These are phyloP conservation scores for Alternaria consortialis DNA, from an alignment of 2,329 filamentous ascomycete genomes.

Conservation along the genomic window DNA sequence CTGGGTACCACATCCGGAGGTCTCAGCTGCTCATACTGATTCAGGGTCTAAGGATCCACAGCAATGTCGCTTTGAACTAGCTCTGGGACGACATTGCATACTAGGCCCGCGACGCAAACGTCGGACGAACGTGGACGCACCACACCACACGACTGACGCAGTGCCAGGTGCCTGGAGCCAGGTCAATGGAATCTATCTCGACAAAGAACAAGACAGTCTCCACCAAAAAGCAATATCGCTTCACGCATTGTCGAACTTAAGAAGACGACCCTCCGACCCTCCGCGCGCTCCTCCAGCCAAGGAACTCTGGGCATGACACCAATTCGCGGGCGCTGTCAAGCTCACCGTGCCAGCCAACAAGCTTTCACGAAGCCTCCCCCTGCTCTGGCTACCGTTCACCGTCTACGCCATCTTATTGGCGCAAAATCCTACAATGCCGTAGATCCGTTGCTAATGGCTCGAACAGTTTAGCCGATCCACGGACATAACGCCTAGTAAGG, in stretches of 20 bases:
- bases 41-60: neutral
- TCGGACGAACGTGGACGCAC: neutral
- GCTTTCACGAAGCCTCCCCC: neutral
- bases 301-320: neutral
- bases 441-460: neutral
- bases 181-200: constrained; percentile 2
- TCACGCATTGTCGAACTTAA: neutral
- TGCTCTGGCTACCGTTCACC: neutral
- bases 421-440: neutral
- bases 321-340: neutral
- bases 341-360: neutral
- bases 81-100: neutral
- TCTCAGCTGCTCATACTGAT: neutral
- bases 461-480: neutral
- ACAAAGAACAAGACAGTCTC: neutral
- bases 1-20: neutral
- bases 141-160: neutral
- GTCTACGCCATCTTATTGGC: neutral
- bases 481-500: neutral
- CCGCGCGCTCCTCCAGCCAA: constrained; percentile 2
- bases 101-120: neutral
- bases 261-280: constrained; percentile 12
- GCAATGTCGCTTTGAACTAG: neutral
- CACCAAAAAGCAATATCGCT: neutral
- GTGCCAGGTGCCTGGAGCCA: neutral